These are phyloP conservation scores for Penicillium herquei DNA, from an alignment of 495 filamentous ascomycete genomes.

Conservation along the genomic window DNA sequence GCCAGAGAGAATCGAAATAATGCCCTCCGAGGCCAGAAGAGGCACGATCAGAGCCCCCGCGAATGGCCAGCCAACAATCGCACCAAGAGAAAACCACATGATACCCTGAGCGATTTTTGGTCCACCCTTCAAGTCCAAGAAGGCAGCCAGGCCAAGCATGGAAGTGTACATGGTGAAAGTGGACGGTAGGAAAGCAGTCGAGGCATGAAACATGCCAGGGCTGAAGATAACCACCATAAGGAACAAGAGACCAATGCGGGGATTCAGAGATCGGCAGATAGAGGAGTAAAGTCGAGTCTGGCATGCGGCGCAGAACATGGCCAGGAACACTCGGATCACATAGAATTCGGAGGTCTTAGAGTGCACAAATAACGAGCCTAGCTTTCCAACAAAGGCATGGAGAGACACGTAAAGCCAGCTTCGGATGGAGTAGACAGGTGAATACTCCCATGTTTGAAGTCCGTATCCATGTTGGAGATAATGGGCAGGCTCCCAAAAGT, in stretches of 20 bases:
- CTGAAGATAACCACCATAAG: constrained; percentile 70
- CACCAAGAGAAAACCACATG: constrained; percentile 89
- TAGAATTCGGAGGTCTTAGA: constrained; percentile 78
- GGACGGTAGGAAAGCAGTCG: constrained; percentile 82
- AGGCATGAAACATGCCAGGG: constrained; percentile 91
- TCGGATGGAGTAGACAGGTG: constrained; percentile 89
- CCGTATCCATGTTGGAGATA: constrained; percentile 92
- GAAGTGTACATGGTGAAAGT: constrained; percentile 96
- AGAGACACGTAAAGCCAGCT: constrained; percentile 93
- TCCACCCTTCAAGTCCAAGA: constrained; percentile 80
- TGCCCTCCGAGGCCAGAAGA: constrained; percentile 72
- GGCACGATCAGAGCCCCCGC: constrained; percentile 79
- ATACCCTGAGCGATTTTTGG: constrained; percentile 78
- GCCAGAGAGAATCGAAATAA: constrained; percentile 60
- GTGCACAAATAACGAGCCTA: constrained; percentile 59
- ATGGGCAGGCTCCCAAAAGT: constrained; percentile 98
- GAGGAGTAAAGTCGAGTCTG: constrained; percentile 77
- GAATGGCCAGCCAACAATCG: constrained; percentile 94
- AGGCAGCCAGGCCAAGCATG: constrained; percentile 81
- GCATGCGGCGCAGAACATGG: constrained; percentile 71
- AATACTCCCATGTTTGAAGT: constrained; percentile 98
- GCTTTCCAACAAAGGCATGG: constrained; percentile 69
- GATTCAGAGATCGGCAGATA: constrained; percentile 70
- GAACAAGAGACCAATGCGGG: constrained; percentile 80
- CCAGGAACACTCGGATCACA: constrained; percentile 72